phyloP scores from a whole-genome alignment of 2,329 filamentous ascomycete species.

The Colletotrichum scovillei region DNA sequence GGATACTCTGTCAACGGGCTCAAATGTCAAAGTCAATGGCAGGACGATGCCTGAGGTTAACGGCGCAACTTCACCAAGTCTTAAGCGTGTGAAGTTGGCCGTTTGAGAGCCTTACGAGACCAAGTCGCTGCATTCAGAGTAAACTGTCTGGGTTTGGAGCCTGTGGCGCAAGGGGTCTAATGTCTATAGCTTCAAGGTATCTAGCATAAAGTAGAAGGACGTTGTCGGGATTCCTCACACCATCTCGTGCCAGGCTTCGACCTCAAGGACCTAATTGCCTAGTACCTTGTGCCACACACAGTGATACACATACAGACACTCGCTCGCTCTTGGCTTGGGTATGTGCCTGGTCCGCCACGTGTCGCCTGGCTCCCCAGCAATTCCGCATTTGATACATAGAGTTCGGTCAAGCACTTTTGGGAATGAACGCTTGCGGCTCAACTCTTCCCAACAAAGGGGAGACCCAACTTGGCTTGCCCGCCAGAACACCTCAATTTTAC shows the following conservation, averaged over 20 bases:
- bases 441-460: too few species aligned
- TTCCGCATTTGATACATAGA: too few species aligned
- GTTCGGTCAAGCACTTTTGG: too few species aligned
- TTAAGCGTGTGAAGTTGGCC: constrained; percentile 26
- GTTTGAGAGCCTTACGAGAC: neutral
- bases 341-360: too few species aligned
- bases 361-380: too few species aligned
- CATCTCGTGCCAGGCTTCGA: neutral
- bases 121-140: neutral
- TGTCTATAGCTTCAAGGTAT: neutral
- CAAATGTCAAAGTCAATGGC: neutral
- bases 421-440: too few species aligned
- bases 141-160: neutral
- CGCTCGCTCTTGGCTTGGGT: too few species aligned
- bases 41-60: constrained; percentile 5
- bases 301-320: too few species aligned
- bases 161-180: neutral
- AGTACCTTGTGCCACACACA: too few species aligned
- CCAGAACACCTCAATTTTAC: too few species aligned
- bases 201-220: neutral
- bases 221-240: neutral
- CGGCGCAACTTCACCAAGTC: neutral
- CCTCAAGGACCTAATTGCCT: too few species aligned
- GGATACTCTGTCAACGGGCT: neutral
- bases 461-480: too few species aligned